A percentile compares a stretch with the other conserved stretches of the same genome.
Conservation (phyloP, 2,329 filamentous ascomycete genomes). For the Alternaria ethzedia region DNA sequence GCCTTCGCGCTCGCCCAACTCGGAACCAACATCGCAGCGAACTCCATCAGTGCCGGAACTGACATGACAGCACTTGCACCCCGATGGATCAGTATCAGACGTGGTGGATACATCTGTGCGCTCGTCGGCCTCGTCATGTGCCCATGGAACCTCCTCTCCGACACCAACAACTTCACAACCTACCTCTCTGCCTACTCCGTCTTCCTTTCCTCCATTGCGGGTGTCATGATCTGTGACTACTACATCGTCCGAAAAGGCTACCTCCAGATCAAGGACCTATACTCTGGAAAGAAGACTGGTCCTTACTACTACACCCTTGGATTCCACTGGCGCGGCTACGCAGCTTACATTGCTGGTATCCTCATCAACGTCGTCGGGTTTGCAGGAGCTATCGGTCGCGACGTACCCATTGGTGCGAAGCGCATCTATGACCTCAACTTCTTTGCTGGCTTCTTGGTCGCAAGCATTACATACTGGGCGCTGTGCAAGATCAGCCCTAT, state of each 20-base stretch:
- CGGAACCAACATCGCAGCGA: constrained; percentile 86
- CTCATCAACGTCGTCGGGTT: constrained; percentile 92
- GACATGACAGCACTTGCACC: constrained; percentile 83
- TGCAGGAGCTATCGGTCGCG: constrained; percentile 74
- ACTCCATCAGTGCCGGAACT: constrained; percentile 82
- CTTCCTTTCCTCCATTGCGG: constrained; percentile 90
- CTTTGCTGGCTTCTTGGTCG: constrained; percentile 81
- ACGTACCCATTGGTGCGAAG: constrained; percentile 76
- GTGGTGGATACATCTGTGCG: constrained; percentile 86
- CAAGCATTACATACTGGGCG: constrained; percentile 69
- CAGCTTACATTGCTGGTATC: constrained; percentile 81
- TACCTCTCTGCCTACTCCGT: constrained; percentile 92
- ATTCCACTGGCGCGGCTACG: constrained; percentile 83
- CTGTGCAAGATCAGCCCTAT: constrained; percentile 75
- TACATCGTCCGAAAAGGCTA: constrained; percentile 85
- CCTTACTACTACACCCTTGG: constrained; percentile 79
- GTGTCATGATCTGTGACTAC: constrained; percentile 90
- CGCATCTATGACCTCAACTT: constrained; percentile 94
- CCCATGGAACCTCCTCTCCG: constrained; percentile 79
- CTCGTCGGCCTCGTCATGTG: constrained; percentile 82
- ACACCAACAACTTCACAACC: constrained; percentile 83
- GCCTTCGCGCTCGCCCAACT: constrained; percentile 73
- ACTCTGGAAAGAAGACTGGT: constrained; percentile 69
- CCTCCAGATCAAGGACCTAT: constrained; percentile 78
- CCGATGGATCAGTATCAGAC: constrained; percentile 81